Evolutionary conservation across 768 basidiomycete genomes (phyloP), one percentile per base, ranked within the genome.

Genomic region (Psilocybe sp.): DNA sequence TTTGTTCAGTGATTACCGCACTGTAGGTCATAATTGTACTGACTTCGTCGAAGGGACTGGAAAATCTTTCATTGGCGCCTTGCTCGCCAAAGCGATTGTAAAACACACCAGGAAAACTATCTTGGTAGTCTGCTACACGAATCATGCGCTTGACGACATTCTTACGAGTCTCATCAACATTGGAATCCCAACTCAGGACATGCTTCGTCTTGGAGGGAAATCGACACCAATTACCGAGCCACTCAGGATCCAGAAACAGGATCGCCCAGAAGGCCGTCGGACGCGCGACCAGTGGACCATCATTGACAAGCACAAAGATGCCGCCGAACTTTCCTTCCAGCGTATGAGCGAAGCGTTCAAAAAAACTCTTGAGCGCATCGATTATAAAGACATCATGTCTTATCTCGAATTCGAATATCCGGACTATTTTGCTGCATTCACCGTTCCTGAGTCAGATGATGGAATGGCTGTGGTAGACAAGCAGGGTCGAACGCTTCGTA

Each of bases 111-210:
- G 56, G 0, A 68, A 73, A 44, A 80, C 61, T 0, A 85, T 89
- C 18, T 75, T 88, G 4, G 83, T 87, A 1, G 81, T 85, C 14
- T 87, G 85, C 54, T 87, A 80, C 53, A 89, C 86, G 1, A 89
- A 89, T 50, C 87, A 89, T 40, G 86, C 87, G 0, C 74, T 89
- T 0, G 86, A 88, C 52, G 80, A 86, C 44, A 83, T 89, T 47
- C 70, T 89, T 4, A 77, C 80, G 18, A 79, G 82, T 46, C 74
- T 89, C 2, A 59, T 87, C 2, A 70, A 73, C 15, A 81, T 82
- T 28, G 84, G 82, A 0, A 85, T 89, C 3, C 74, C 78, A 1
- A 38, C 52, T 0, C 9, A 39, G 0, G 69, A 63, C 28, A 78
- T 89, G 46, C 78, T 86, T 31, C 77, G 86, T 0, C 66, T 88